Percentiles rank a stretch among this genome's conserved stretches.
phyloP scores from a whole-genome alignment of 139 green algal species.

The Limnomonas spitsbergensis region DNA sequence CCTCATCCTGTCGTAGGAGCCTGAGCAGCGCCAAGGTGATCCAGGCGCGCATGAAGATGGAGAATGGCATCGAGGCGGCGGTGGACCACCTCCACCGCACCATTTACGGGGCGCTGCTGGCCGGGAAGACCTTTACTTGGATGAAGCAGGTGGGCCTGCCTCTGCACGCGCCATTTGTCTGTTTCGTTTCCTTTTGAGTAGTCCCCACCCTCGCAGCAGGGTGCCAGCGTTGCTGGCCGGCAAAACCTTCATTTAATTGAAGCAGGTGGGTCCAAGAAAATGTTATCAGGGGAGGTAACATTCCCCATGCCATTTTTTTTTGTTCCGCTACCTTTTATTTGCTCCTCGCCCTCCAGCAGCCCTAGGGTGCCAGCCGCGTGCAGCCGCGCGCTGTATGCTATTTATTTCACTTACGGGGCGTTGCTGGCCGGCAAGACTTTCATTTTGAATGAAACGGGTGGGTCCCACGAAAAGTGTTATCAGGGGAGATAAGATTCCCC shows the following conservation, averaged over 20 bases:
- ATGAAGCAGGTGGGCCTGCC: constrained; percentile 4
- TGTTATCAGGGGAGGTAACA: no score
- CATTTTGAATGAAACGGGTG: constrained; percentile 14
- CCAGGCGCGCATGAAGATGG: constrained; percentile 21
- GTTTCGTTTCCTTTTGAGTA: no score
- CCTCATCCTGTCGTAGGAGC: neutral
- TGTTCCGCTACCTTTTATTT: no score
- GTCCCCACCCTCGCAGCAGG: constrained; percentile 31
- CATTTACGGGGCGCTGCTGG: constrained; percentile 22
- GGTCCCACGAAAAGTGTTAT: no score
- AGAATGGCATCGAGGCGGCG: constrained; percentile 30
- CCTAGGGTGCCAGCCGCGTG: constrained; percentile 22
- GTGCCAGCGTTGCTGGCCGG: constrained; percentile 11
- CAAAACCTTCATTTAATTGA: neutral
- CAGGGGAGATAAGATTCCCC: no score
- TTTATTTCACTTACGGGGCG: no score
- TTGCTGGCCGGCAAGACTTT: neutral
- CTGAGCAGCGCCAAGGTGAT: constrained; percentile 6
- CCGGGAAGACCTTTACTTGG: neutral
- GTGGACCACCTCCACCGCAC: constrained; percentile 37
- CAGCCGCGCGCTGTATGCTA: no score
- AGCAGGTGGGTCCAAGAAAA: neutral
- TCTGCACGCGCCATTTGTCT: neutral
- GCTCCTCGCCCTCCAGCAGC: constrained; percentile 30
- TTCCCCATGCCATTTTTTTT: neutral